Evolutionary conservation across 2,329 filamentous ascomycete genomes (phyloP).

Genomic region (Penicillium glabrum): DNA sequence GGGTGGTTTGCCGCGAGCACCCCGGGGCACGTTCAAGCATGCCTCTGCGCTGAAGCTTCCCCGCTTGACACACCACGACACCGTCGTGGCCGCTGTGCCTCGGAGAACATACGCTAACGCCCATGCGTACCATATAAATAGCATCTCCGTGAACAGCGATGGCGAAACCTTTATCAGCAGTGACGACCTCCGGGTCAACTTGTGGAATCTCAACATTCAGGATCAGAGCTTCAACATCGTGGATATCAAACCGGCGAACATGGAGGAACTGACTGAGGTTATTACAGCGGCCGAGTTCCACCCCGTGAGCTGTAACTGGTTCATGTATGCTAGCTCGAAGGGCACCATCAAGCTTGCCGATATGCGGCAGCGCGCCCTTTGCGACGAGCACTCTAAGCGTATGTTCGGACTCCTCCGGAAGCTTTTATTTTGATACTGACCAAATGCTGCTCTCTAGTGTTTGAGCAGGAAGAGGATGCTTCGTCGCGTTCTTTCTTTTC

Average conservation of each 20-base stretch:
- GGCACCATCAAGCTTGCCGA: conserved; percentile 98
- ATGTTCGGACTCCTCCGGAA: conserved; percentile 40
- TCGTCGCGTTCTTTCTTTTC: conserved; percentile 98
- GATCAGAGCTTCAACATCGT: conserved; percentile 99
- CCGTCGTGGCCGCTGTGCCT: conserved; percentile 93
- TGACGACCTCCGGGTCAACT: conserved; percentile 94
- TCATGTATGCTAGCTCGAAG: conserved; percentile 99
- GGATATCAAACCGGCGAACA: conserved; percentile 98
- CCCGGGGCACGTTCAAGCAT: conserved; percentile 74
- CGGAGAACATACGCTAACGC: conserved; percentile 97
- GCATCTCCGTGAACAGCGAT: conserved; percentile 99
- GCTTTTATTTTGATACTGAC: not conserved
- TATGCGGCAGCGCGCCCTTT: conserved; percentile 95
- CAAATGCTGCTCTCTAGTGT: conserved; percentile 62
- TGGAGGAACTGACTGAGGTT: conserved; percentile 98
- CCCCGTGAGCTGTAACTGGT: conserved; percentile 96
- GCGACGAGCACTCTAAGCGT: conserved; percentile 95
- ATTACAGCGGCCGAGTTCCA: conserved; percentile 99
- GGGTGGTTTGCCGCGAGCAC: conserved; percentile 72
- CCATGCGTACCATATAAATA: conserved; percentile 99
- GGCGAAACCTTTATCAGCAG: conserved; percentile 99
- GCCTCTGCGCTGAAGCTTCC: conserved; percentile 86
- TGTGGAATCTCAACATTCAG: conserved; percentile 99
- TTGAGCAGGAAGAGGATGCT: conserved; percentile 97
- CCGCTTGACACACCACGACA: conserved; percentile 95